phyloP scores from a whole-genome alignment of 805 yeast species.

The Zygoascus biomembranicola region DNA sequence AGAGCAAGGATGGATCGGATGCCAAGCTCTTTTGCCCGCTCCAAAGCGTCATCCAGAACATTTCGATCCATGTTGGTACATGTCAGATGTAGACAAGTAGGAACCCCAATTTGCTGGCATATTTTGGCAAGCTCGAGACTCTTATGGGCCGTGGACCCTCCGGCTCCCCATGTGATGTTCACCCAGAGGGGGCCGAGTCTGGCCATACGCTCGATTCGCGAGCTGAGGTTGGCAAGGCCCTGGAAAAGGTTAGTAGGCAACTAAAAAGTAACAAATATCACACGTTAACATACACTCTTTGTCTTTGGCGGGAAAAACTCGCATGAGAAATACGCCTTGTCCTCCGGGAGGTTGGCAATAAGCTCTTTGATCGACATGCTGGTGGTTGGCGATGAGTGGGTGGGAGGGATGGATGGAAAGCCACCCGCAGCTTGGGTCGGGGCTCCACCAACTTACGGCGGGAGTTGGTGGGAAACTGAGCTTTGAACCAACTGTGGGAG shows the following conservation, averaged over 20 bases:
- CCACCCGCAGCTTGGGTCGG: background rate
- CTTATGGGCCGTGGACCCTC: constrained; percentile 86
- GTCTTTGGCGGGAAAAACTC: constrained; percentile 99
- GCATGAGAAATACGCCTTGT: constrained; percentile 65
- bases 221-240: constrained; percentile 76
- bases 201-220: constrained; percentile 83
- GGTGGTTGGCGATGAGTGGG: background rate
- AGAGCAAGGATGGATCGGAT: constrained; percentile 84
- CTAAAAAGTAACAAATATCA: background rate
- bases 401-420: background rate
- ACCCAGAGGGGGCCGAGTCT: constrained; percentile 82
- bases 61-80: constrained; percentile 84
- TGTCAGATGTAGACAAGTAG: constrained; percentile 90
- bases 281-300: constrained; percentile 38
- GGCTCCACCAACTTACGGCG: background rate
- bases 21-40: constrained; percentile 63
- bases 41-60: constrained; percentile 72
- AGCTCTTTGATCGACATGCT: constrained; percentile 14
- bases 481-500: too few species aligned
- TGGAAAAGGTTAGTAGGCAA: constrained; percentile 11
- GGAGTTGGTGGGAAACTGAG: too few species aligned
- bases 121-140: constrained; percentile 75
- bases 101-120: constrained; percentile 67
- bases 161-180: constrained; percentile 98
- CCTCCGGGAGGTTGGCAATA: constrained; percentile 39